Conservation (phyloP, 768 basidiomycete species). For the Tulasnella sp. region DNA sequence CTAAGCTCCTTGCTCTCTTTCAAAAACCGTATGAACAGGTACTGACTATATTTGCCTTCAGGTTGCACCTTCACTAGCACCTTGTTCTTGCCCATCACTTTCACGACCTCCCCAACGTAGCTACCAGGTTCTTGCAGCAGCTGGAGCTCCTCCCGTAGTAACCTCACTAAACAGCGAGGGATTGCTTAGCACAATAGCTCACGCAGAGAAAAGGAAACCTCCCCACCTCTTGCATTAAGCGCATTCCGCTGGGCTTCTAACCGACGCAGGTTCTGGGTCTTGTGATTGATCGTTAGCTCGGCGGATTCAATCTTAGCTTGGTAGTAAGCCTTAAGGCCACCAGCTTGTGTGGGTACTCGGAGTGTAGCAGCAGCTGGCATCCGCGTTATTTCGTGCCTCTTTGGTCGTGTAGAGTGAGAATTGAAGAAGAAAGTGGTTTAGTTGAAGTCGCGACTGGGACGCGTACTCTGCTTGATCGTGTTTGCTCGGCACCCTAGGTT, state of each 20-base stretch:
- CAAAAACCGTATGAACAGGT: neutral
- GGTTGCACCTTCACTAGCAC: constrained; percentile 97
- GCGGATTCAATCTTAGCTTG: constrained; percentile 93
- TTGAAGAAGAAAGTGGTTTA: neutral
- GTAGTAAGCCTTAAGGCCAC: constrained; percentile 82
- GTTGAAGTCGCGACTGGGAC: no score
- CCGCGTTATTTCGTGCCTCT: neutral
- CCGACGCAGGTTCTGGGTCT: constrained; percentile 92
- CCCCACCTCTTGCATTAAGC: no score
- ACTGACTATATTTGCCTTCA: constrained; percentile 97
- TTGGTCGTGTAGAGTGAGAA: neutral
- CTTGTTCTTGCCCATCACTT: constrained; percentile 99
- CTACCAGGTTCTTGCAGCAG: constrained; percentile 91
- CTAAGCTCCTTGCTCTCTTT: neutral
- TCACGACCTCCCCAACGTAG: constrained; percentile 96
- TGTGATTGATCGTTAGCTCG: constrained; percentile 89
- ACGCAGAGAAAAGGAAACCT: no score
- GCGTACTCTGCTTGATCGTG: constrained; percentile 10
- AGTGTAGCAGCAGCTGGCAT: constrained; percentile 5
- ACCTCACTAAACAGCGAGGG: constrained; percentile 56
- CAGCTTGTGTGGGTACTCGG: constrained; percentile 10
- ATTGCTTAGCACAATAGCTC: neutral
- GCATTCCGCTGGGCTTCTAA: constrained; percentile 73
- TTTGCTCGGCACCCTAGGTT: neutral
- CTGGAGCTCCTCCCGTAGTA: constrained; percentile 88